phyloP scores from a whole-genome alignment of 306 rosid species.

The Purshia tridentata region DNA sequence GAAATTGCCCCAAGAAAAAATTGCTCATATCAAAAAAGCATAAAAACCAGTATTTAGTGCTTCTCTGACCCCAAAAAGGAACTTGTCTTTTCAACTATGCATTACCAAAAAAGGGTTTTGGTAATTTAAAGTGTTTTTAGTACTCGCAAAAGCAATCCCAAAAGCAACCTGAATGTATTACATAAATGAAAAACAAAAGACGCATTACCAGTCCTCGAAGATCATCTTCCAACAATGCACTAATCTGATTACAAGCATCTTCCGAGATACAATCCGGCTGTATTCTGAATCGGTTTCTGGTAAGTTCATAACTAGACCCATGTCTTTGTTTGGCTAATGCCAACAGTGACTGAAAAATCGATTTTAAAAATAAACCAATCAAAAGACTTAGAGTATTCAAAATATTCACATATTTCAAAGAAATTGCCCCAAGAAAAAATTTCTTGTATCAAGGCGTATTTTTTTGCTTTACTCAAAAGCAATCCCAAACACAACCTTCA shows the following conservation, averaged over 20 bases:
- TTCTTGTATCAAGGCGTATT: too few species aligned
- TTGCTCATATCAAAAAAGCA: too few species aligned
- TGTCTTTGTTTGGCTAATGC: constrained; percentile 76
- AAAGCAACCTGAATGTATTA: not conserved
- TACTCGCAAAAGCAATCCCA: constrained; percentile 1
- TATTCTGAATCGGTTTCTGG: constrained; percentile 86
- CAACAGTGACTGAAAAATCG: constrained; percentile 96
- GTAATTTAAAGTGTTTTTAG: not conserved
- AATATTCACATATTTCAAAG: too few species aligned
- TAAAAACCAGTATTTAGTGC: not conserved
- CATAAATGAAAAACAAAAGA: constrained; percentile 10
- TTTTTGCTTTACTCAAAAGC: not conserved
- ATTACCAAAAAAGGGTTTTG: not conserved
- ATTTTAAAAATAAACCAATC: too few species aligned
- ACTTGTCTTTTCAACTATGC: not conserved
- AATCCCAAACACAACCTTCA: not conserved
- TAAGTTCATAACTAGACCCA: constrained; percentile 60
- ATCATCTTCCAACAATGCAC: constrained; percentile 87
- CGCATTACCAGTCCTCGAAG: constrained; percentile 78
- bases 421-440: too few species aligned
- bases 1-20: too few species aligned
- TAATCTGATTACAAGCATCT: constrained; percentile 95
- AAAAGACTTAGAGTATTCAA: too few species aligned
- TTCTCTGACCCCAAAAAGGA: not conserved
- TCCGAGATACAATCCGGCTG: constrained; percentile 85